phyloP scores from a whole-genome alignment of 306 rosid species.

The Ziziphus jujuba region DNA sequence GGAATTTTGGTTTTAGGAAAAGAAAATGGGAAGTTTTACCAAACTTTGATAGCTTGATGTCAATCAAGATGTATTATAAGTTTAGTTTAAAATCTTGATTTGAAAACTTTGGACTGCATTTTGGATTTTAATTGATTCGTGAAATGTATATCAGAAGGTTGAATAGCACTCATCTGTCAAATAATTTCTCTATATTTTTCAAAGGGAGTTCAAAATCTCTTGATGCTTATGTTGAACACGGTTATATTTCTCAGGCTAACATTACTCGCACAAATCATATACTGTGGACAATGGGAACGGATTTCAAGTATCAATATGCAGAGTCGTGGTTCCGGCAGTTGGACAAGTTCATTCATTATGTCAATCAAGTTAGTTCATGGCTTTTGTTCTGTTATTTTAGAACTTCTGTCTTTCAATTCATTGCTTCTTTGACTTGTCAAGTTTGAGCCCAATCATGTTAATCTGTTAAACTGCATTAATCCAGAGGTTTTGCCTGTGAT shows the following conservation, averaged over 20 bases:
- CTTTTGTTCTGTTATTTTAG: not conserved
- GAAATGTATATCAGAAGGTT: no score
- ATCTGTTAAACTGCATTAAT: no score
- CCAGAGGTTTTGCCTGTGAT: no score
- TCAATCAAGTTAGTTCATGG: constrained; percentile 57
- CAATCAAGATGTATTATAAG: no score
- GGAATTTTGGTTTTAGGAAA: no score
- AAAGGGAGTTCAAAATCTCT: constrained; percentile 44
- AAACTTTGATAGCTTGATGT: no score
- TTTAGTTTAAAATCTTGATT: no score
- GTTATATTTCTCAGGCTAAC: constrained; percentile 54
- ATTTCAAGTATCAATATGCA: constrained; percentile 86
- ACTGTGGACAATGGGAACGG: constrained; percentile 95
- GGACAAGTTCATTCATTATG: constrained; percentile 92
- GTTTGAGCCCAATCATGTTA: no score
- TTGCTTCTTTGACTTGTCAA: not conserved
- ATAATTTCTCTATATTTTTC: constrained; percentile 31
- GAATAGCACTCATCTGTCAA: not conserved
- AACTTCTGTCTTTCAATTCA: not conserved
- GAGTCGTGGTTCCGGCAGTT: constrained; percentile 89
- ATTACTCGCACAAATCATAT: constrained; percentile 81
- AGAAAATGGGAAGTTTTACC: no score
- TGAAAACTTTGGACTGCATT: no score
- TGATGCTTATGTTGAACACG: not conserved
- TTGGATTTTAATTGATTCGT: no score